Base-by-base conservation (phyloP, 495 filamentous ascomycete species). In the Chaetomium cochliodes region DNA sequence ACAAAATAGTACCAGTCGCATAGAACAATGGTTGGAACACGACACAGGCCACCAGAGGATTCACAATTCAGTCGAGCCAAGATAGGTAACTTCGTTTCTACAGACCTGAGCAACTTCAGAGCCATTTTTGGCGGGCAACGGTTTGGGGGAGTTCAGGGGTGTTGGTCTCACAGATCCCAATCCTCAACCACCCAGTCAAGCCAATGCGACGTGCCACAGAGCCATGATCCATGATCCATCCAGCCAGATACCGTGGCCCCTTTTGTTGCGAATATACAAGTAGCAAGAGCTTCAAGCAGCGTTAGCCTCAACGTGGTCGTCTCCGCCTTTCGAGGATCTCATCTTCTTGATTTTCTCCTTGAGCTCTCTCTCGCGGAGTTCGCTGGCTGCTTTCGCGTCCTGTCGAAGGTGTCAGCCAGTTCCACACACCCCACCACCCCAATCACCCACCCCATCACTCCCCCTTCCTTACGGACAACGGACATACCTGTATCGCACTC, bases 261-360 rank as follows among this genome's bases (percentile, higher is more conserved):
- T 30, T 6, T 30, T 30, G 2, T 30, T 30, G 28, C 28, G 28
- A 30, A 30, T 30, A 30, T 30, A 6, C 6, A 16, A 25, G 13
- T 11, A n/a, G 28, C 20, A 44, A 70, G 26, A 72, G 60, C 69
- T 72, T 77, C 64, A 68, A 64, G 67, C 68, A 68, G 69, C 62
- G 78, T 82, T 82, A 80, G 81, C 81, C 76, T 73, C 70, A 74
- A 69, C 70, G 66, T 77, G 73, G 74, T 70, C 67, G 63, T 77
- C 70, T 69, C 78, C 75, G 68, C 72, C 78, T 74, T 77, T 79
- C 71, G 78, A 80, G 75, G 78, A 78, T 78, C 81, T 84, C 81
- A 84, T 82, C 81, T 85, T 79, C 77, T 87, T 86, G 60, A 91
- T 81, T 72, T 84, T 86, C 71, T 91, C 88, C 70, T 84, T 85